These are phyloP conservation scores for Euphrasia confusa DNA, from an alignment of 257 asterid species.

Conservation along the genomic window DNA sequence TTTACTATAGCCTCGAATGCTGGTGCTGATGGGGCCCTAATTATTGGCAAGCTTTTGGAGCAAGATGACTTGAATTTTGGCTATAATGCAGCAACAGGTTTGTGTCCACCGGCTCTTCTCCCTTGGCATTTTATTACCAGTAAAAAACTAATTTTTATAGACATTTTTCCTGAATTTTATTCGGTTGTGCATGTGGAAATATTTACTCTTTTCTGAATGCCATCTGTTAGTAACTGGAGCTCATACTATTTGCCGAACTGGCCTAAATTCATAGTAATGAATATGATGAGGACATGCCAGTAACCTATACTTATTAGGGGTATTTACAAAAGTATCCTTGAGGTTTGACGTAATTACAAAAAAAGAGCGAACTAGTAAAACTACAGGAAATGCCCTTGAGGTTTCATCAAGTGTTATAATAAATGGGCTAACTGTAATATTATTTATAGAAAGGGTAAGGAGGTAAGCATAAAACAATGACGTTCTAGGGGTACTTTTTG, in stretches of 20 bases:
- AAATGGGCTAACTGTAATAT: too few relatives aligned
- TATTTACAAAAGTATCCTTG: neutral
- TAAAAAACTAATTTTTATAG: neutral
- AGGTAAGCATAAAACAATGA: too few relatives aligned
- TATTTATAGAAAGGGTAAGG: too few relatives aligned
- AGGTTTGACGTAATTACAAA: too few relatives aligned
- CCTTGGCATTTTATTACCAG: slow-evolving; percentile 14
- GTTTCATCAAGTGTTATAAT: too few relatives aligned
- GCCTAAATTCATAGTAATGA: neutral
- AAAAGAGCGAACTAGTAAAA: too few relatives aligned
- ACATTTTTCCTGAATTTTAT: neutral
- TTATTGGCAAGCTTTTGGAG: slow-evolving; percentile 71
- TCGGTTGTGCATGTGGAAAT: slow-evolving; percentile 4
- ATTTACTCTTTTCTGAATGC: neutral
- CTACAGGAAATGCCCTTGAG: too few relatives aligned
- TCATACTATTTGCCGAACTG: neutral
- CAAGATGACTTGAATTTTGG: slow-evolving; percentile 71
- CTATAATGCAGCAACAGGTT: slow-evolving; percentile 88
- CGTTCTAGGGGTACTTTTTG: neutral
- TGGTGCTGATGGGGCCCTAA: slow-evolving; percentile 63
- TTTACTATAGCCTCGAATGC: slow-evolving; percentile 79
- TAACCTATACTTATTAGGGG: neutral
- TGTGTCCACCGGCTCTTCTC: slow-evolving; percentile 19
- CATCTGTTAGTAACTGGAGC: slow-evolving; percentile 4
- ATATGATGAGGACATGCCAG: neutral